A percentile compares a stretch with the other conserved stretches of the same genome.
Evolutionary conservation across 2,329 filamentous ascomycete genomes (phyloP).

Genomic region (Penicillium rolfsii): DNA sequence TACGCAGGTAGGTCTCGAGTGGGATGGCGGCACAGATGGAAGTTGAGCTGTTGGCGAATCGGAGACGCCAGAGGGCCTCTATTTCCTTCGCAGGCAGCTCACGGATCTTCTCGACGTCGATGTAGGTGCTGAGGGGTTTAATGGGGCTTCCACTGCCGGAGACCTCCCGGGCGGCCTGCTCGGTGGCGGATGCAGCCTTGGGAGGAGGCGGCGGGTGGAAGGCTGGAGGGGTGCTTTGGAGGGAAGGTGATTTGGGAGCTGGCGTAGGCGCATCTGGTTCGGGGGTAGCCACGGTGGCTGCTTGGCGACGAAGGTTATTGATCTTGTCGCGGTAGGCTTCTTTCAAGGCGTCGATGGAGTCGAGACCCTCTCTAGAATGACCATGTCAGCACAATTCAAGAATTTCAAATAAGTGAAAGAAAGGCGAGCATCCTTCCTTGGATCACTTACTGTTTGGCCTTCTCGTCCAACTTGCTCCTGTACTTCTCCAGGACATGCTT

Average conservation of each 20-base stretch:
- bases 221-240: conserved; percentile 44
- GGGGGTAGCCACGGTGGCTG: conserved; percentile 59
- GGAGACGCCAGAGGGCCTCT: conserved; percentile 84
- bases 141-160: conserved; percentile 57
- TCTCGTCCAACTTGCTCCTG: conserved; percentile 77
- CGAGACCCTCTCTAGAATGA: conserved; percentile 65
- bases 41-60: conserved; percentile 72
- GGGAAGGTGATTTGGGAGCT: conserved; percentile 25
- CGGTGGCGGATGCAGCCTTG: conserved; percentile 38
- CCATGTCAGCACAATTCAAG: background rate
- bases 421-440: too few relatives aligned
- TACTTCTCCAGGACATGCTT: conserved; percentile 78
- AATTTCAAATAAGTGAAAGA: too few relatives aligned
- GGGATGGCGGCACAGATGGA: conserved; percentile 86
- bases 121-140: conserved; percentile 67
- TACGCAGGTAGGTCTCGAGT: conserved; percentile 69
- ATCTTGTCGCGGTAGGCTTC: conserved; percentile 87
- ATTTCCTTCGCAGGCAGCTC: conserved; percentile 78
- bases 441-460: conserved; percentile 66
- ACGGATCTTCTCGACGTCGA: conserved; percentile 79
- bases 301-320: conserved; percentile 67
- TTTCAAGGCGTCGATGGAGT: conserved; percentile 64
- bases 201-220: conserved; percentile 43
- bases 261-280: conserved; percentile 36
- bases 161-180: conserved; percentile 47